phyloP scores from a whole-genome alignment of 176 grass and related monocot species.

The Ensete ventricosum region DNA sequence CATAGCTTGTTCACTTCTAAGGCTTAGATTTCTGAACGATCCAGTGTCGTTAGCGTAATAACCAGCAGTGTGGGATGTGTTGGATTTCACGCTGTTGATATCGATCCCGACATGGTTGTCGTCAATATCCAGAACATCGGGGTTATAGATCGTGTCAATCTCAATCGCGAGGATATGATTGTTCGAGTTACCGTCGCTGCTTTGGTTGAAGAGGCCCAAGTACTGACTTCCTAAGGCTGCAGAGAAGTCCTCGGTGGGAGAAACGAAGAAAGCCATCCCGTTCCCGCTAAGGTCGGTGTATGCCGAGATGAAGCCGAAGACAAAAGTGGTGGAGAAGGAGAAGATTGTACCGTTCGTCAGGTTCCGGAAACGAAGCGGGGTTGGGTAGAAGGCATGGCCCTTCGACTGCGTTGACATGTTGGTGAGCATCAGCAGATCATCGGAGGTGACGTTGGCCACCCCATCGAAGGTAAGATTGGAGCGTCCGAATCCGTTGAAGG shows the following conservation, averaged over 20 bases:
- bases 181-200: slow-evolving; percentile 16
- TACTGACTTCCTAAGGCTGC: slow-evolving; percentile 13
- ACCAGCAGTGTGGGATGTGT: slow-evolving; percentile 14
- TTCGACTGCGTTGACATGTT: slow-evolving; percentile 38
- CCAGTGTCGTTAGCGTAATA: slow-evolving; percentile 24
- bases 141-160: slow-evolving; percentile 37
- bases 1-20: slow-evolving; percentile 2
- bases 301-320: slow-evolving; percentile 21
- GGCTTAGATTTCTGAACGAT: slow-evolving; percentile 23
- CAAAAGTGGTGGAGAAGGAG: slow-evolving; percentile 38
- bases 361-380: slow-evolving; percentile 9
- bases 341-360: not conserved
- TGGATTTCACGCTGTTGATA: slow-evolving; percentile 21
- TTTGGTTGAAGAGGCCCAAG: slow-evolving; percentile 30
- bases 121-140: slow-evolving; percentile 27
- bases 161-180: slow-evolving; percentile 31
- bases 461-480: slow-evolving; percentile 32
- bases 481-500: slow-evolving; percentile 31
- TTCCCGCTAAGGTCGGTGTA: slow-evolving; percentile 26
- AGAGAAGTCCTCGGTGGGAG: slow-evolving; percentile 11
- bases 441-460: slow-evolving; percentile 22
- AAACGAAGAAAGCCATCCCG: slow-evolving; percentile 34
- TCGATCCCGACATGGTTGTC: slow-evolving; percentile 40
- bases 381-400: slow-evolving; percentile 44
- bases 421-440: slow-evolving; percentile 34